phyloP scores from a whole-genome alignment of 371 early-diverging fungal genomes.

The Lichtheimia corymbifera region DNA sequence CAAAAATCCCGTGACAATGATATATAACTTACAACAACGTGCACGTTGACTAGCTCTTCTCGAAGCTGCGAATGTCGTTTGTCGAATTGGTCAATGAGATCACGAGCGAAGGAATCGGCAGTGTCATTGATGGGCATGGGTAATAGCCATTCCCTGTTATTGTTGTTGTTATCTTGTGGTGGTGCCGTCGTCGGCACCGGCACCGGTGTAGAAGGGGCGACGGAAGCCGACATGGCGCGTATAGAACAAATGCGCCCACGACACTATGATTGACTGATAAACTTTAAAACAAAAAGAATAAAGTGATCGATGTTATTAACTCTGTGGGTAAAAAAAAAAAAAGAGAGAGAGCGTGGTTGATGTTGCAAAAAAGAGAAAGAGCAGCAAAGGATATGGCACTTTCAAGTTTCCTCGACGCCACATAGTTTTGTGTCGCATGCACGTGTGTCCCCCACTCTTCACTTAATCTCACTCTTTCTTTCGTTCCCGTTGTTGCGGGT shows the following conservation, averaged over 20 bases:
- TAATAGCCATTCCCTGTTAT: constrained; percentile 4
- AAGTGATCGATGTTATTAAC: not conserved
- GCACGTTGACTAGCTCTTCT: constrained; percentile 26
- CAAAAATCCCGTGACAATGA: too few species aligned
- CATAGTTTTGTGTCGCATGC: constrained; percentile 17
- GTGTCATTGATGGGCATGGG: constrained; percentile 13
- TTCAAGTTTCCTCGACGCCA: constrained; percentile 6
- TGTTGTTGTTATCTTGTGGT: not conserved
- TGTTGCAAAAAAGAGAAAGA: not conserved
- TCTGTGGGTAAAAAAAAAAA: not conserved
- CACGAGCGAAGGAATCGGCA: constrained; percentile 36
- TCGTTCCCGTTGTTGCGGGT: not conserved
- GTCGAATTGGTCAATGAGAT: constrained; percentile 43
- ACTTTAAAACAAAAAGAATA: constrained; percentile 1
- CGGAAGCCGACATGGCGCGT: constrained; percentile 14
- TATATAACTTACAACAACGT: not conserved
- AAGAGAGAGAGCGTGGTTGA: too few species aligned
- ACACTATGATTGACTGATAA: not conserved
- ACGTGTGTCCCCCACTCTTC: constrained; percentile 11
- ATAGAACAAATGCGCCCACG: constrained; percentile 2
- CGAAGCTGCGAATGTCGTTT: constrained; percentile 33
- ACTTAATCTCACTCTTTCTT: not conserved
- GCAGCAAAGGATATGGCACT: constrained; percentile 3
- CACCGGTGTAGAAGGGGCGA: constrained; percentile 6
- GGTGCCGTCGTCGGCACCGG: not conserved